phyloP scores from a whole-genome alignment of 2,329 filamentous ascomycete species.

The Aspergillus ibericus region DNA sequence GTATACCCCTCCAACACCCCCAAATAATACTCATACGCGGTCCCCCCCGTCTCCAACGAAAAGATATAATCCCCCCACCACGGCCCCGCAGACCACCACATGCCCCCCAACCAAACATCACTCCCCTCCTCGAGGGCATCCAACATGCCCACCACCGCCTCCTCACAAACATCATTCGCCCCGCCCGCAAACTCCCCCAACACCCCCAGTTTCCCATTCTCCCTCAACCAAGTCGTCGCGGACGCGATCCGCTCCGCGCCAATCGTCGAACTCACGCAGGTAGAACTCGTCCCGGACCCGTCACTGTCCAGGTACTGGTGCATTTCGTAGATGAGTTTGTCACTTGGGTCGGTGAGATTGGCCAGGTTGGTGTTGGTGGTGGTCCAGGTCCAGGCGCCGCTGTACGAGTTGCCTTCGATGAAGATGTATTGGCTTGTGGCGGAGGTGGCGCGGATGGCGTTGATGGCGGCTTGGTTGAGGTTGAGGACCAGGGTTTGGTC shows the following conservation, averaged over 20 bases:
- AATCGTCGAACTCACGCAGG: slow-evolving; percentile 56
- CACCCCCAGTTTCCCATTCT: slow-evolving; percentile 54
- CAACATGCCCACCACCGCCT: slow-evolving; percentile 49
- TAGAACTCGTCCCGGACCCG: slow-evolving; percentile 52
- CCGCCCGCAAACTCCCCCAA: slow-evolving; percentile 59
- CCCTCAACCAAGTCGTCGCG: slow-evolving; percentile 56
- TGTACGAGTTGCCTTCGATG: slow-evolving; percentile 56
- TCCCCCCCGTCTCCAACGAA: slow-evolving; percentile 49
- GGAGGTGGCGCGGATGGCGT: slow-evolving; percentile 60
- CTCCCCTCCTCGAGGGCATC: slow-evolving; percentile 47
- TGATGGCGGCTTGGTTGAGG: slow-evolving; percentile 65
- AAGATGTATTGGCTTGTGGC: slow-evolving; percentile 60
- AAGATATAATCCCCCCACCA: slow-evolving; percentile 53
- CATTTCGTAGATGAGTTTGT: slow-evolving; percentile 62
- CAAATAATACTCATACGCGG: slow-evolving; percentile 41
- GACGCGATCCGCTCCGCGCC: slow-evolving; percentile 52
- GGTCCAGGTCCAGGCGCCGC: slow-evolving; percentile 52
- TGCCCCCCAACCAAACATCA: slow-evolving; percentile 55
- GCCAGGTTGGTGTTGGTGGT: slow-evolving; percentile 44
- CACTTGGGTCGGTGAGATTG: slow-evolving; percentile 51
- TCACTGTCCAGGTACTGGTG: slow-evolving; percentile 63
- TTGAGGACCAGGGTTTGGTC: slow-evolving; percentile 58
- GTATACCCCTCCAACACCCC: slow-evolving; percentile 31
- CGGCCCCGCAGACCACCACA: slow-evolving; percentile 58
- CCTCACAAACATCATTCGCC: slow-evolving; percentile 51